phyloP scores from a whole-genome alignment of 345 rosid genomes.

The Citrus medica region DNA sequence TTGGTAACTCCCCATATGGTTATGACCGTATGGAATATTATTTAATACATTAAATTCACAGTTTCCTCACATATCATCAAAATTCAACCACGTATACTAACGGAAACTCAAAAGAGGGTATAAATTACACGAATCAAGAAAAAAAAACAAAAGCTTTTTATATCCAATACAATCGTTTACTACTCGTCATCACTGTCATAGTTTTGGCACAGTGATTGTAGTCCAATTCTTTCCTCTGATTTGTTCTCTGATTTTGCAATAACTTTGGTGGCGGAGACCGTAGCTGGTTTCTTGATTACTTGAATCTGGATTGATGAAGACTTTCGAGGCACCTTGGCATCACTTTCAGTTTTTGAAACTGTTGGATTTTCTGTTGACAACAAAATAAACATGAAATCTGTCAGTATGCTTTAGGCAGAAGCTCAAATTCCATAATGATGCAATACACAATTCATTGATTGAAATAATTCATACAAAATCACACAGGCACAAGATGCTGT shows the following conservation, averaged over 20 bases:
- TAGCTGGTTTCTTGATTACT: constrained; percentile 47
- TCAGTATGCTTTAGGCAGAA: neutral
- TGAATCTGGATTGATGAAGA: constrained; percentile 39
- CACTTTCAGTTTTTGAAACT: constrained; percentile 15
- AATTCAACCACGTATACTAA: neutral
- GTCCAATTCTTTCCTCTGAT: constrained; percentile 31
- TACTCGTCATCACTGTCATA: constrained; percentile 44
- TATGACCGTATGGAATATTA: neutral
- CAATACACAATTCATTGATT: too few relatives aligned
- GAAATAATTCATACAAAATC: too few relatives aligned
- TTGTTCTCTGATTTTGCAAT: constrained; percentile 32
- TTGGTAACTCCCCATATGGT: neutral
- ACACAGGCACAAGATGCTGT: too few relatives aligned
- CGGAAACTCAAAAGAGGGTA: neutral
- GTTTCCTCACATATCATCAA: neutral
- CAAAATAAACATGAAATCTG: neutral
- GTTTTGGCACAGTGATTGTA: constrained; percentile 55
- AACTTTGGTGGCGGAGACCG: constrained; percentile 11
- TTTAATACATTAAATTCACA: neutral
- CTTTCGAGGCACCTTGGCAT: constrained; percentile 26
- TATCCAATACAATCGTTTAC: too few relatives aligned
- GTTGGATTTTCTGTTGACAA: constrained; percentile 21
- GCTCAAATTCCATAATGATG: too few relatives aligned
- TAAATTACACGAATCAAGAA: neutral
- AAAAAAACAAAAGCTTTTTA: neutral